Conservation (phyloP, 2,329 filamentous ascomycete species). For the Colletotrichum sp. region DNA sequence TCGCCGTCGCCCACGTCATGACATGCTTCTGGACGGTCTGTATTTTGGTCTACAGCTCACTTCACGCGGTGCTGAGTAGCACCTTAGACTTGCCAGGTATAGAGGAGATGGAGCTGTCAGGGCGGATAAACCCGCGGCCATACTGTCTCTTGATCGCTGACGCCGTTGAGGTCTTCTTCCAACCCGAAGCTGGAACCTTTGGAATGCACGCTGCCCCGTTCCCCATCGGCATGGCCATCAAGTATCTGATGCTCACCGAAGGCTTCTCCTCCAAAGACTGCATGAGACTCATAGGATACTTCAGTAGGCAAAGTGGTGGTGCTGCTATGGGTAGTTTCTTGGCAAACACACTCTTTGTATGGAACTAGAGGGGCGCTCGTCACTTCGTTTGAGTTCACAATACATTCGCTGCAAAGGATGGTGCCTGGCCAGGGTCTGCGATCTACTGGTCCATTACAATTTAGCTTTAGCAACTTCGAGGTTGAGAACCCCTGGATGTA, state of each 20-base stretch:
- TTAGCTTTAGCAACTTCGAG: neutral
- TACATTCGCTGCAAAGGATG: neutral
- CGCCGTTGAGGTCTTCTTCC: conserved; percentile 11
- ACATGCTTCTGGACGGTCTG: conserved; percentile 1
- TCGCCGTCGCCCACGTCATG: conserved; percentile 3
- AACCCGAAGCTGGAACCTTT: neutral
- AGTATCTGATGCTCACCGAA: conserved; percentile 6
- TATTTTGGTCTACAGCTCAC: conserved; percentile 6
- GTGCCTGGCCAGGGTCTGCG: neutral
- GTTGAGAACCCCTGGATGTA: neutral
- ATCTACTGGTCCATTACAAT: neutral
- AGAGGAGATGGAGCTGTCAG: neutral
- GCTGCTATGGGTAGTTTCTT: neutral
- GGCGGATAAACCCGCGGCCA: neutral
- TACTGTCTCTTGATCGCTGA: conserved; percentile 14
- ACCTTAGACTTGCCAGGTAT: neutral
- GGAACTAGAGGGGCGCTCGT: neutral
- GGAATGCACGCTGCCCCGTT: conserved; percentile 4
- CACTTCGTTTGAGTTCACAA: neutral
- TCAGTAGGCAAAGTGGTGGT: neutral
- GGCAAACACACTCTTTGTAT: neutral
- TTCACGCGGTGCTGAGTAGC: neutral
- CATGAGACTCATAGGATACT: neutral
- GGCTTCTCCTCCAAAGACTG: neutral
- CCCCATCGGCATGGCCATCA: conserved; percentile 4